Base-by-base conservation (phyloP, 306 rosid genomes). In the Cicer arietinum region DNA sequence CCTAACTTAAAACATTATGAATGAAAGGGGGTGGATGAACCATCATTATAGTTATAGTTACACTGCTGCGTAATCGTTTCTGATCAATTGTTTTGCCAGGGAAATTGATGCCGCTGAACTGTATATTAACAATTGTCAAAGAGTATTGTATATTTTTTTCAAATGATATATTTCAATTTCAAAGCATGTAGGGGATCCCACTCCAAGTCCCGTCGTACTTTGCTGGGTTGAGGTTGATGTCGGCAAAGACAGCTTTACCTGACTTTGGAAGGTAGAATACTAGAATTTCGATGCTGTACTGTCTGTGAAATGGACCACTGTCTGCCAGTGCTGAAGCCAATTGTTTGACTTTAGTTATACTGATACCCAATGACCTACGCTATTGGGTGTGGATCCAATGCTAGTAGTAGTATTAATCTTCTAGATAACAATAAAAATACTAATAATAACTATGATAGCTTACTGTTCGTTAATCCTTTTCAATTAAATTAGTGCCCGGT, bases 401-500 rank as follows among this genome's bases (percentile, higher is more conserved):
- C 66, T 60, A 35, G 22, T 53, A 30, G 37, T 30, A 30, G 37
- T 51, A 17, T 22, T 60, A 35, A 60, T 60, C 44, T 35, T 60
- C 44, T 35, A 10, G 66, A 60, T 35, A 60, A 59, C 9, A 59
- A 59, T 22, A 22, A 30, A 3, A 30, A 3, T 30, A 30, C 5
- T 30, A 59, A 59, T 22, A 22, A 20, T 56, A 56, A 54, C 35
- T 52, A 7, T 52, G 20, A 6, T 52, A 25, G 9, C 10, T 18
- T 53, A 54, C 60, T 54, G 0, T 43, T 25, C 18, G 60, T 54
- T 54, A 9, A 11, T 22, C 25, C 64, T 20, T 53, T 74, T 80
- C 68, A 22, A 63, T 64, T 63, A 76, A 20, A 70, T 40, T 66
- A 30, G 56, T 74, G 70, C 63, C 77, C 16, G 68, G 65, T 64